Base-by-base conservation (phyloP, 495 filamentous ascomycete species). In the Hypoxylon cercidicola region DNA sequence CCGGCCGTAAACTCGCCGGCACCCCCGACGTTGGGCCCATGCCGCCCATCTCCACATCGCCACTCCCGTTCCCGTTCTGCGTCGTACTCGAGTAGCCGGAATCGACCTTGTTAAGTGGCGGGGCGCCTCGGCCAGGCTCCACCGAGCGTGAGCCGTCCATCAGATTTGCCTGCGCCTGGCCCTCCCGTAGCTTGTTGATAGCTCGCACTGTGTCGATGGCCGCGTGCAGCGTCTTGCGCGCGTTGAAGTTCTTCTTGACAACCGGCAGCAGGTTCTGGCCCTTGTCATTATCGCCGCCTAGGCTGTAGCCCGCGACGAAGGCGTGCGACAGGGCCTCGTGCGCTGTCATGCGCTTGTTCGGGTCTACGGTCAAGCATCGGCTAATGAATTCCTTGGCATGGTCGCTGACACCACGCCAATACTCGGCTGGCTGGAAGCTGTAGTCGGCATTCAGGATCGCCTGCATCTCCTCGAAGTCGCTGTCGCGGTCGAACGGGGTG, bases 171-270 rank as follows among this genome's bases (percentile, higher is more conserved):
- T 73, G 49, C 23, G 68, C 70, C 45, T 92, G 89, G 12, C 90
- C 93, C 65, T 97, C 95, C 49, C 94, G 82, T 41, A 99, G 77
- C 79, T 99, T 97, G 74, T 97, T 97, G 73, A 99, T 97, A 0
- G 95, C 95, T n/a, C 96, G 85, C 44, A 99, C 93, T 0, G 96
- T 97, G 75, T 99, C 95, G 74, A 99, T 98, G 23, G 95, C 95
- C 11, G 93, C 93, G 77, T 98, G 95, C 51, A 99, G 82, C 8
- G 94, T 98, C 57, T 93, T 83, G 25, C 94, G 83, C 7, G 95
- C 95, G 68, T 99, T 99, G 83, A 99, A 99, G 79, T 99, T 99
- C 88, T 97, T 97, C 86, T 96, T 96, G 63, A 99, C 91, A 2
- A 88, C 90, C 1, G 95, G 95, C 60, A 98, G 80, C 52, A 99